These are phyloP conservation scores for Aspergillus jensenii DNA, from an alignment of 2,329 filamentous ascomycete species.

Conservation along the genomic window DNA sequence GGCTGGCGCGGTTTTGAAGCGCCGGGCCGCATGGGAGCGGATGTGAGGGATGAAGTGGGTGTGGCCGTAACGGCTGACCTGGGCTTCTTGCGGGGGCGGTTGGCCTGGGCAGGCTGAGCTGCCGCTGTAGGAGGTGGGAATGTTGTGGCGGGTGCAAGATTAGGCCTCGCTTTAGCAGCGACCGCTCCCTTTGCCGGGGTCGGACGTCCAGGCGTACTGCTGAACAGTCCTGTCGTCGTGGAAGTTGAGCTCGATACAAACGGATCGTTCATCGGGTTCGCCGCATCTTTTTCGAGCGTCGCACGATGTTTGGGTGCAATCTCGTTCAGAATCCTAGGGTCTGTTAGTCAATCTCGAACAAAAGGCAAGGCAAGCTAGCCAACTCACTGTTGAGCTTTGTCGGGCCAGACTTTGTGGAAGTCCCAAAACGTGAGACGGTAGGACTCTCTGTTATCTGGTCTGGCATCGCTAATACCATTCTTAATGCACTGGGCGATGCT, in stretches of 20 bases:
- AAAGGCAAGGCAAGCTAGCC: not conserved
- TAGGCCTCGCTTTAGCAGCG: slow-evolving; percentile 72
- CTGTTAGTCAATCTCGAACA: slow-evolving; percentile 23
- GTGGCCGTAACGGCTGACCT: slow-evolving; percentile 35
- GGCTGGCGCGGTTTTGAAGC: slow-evolving; percentile 30
- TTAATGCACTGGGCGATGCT: slow-evolving; percentile 83
- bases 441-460: slow-evolving; percentile 83
- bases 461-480: slow-evolving; percentile 84
- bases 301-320: slow-evolving; percentile 78
- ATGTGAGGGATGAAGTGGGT: slow-evolving; percentile 50
- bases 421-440: slow-evolving; percentile 86
- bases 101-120: slow-evolving; percentile 51
- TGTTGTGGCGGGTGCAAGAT: slow-evolving; percentile 39
- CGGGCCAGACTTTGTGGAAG: slow-evolving; percentile 75
- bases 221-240: slow-evolving; percentile 19
- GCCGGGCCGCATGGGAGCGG: slow-evolving; percentile 57
- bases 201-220: slow-evolving; percentile 32
- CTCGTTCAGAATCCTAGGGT: slow-evolving; percentile 68
- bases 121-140: slow-evolving; percentile 58
- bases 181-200: slow-evolving; percentile 81
- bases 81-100: slow-evolving; percentile 33
- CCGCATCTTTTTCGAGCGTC: slow-evolving; percentile 76
- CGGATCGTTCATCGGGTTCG: slow-evolving; percentile 58
- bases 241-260: slow-evolving; percentile 17
- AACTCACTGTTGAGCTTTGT: slow-evolving; percentile 70